Evolutionary conservation across 345 rosid genomes (phyloP).

Genomic region (Laguncularia racemosa): DNA sequence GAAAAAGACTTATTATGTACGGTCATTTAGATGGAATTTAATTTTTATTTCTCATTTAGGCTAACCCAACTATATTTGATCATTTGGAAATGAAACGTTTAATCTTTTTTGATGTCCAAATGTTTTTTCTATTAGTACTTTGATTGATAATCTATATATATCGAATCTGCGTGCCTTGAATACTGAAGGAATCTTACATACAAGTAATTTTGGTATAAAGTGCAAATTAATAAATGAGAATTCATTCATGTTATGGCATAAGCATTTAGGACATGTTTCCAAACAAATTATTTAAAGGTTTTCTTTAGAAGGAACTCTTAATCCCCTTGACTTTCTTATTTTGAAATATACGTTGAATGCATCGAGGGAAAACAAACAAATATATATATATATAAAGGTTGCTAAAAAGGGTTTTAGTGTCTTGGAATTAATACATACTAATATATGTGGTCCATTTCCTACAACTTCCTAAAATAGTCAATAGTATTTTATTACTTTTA

Average conservation of each 20-base stretch:
- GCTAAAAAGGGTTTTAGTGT: background rate
- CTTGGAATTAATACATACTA: no score
- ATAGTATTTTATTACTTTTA: background rate
- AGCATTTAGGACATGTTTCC: background rate
- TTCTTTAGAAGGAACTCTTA: background rate
- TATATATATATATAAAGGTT: background rate
- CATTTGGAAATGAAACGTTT: no score
- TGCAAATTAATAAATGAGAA: no score
- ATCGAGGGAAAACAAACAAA: constrained; percentile 7
- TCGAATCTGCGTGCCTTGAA: background rate
- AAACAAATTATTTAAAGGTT: background rate
- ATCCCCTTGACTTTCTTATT: constrained; percentile 3
- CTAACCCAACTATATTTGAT: no score
- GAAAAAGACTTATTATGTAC: no score
- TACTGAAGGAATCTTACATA: background rate
- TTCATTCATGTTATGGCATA: background rate
- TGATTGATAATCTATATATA: no score
- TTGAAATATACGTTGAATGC: constrained; percentile 5
- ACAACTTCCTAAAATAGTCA: constrained; percentile 1
- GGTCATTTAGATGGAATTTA: no score
- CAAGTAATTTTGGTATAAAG: background rate
- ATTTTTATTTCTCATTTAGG: no score
- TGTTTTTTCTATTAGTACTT: no score
- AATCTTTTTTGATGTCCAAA: no score
- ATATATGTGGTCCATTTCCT: constrained; percentile 12